Conservation (phyloP, 352 stramenopile genomes). For the Elongisporangium anandrum region DNA sequence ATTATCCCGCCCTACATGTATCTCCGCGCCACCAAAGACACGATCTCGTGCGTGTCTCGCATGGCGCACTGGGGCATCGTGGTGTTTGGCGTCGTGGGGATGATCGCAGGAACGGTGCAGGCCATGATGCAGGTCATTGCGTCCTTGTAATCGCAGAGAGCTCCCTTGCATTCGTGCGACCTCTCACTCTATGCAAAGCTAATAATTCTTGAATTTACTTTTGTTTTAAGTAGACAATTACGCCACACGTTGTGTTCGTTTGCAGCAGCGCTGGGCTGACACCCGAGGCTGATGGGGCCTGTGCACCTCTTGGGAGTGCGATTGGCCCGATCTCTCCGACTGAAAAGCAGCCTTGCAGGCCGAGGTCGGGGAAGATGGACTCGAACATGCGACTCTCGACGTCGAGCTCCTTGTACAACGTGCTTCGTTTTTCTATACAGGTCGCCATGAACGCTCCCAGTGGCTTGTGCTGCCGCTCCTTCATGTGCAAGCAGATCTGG, state of each 20-base stretch:
- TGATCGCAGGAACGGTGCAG: constrained; percentile 62
- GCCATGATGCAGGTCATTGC: constrained; percentile 41
- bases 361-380: not conserved
- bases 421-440: not conserved
- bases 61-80: constrained; percentile 47
- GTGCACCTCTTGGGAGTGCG: not conserved
- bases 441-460: not conserved
- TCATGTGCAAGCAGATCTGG: not conserved
- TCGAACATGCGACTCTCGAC: not conserved
- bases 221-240: not conserved
- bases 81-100: constrained; percentile 49
- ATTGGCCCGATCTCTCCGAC: not conserved
- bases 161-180: not conserved
- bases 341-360: not conserved
- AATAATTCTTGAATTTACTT: not conserved
- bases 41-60: constrained; percentile 30
- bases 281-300: not conserved
- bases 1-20: constrained; percentile 72
- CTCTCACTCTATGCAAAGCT: not conserved
- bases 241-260: not conserved
- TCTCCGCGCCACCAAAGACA: constrained; percentile 27
- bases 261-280: not conserved
- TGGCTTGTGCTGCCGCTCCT: not conserved
- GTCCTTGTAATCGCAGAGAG: constrained; percentile 14
- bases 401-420: not conserved